Base-by-base conservation (phyloP, 345 rosid species). In the Rhizophora mangle region DNA sequence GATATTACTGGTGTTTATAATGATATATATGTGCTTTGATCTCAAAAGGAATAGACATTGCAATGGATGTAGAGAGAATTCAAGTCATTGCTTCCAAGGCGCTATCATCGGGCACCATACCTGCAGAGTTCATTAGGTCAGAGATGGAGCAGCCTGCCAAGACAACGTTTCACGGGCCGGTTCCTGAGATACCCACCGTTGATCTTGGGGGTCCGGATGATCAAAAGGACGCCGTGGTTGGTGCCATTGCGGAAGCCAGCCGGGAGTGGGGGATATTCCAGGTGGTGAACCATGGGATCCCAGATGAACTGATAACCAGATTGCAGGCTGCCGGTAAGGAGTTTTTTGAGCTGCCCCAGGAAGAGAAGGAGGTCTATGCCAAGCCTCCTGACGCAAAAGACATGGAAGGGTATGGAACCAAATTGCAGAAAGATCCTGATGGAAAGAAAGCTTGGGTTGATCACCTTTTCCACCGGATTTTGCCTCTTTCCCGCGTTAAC, bases 371-470 rank as follows among this genome's bases (percentile, higher is more conserved):
- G 65, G 20, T 46, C 0, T 91, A 82, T 6, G 89, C 91, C 0
- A 85, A 80, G 63, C 76, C 81, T 0, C 71, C 79, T 0, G 96
- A 74, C 9, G 47, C 88, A 0, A 71, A 73, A 20, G 59, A 68
- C 2, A 22, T 82, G 1, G 95, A 91, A 80, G 98, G 98, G 0
- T 90, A 92, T n/a, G 98, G 96, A 5, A 82, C 76, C 10, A 81
- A 77, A 61, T 68, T 87, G 15, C 88, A 79, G 64, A 86, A 83
- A 68, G 87, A 87, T 26, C 51, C 75, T 11, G 63, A 86, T 6
- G 91, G 83, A 3, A 91, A 84, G 65, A 88, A 88, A 72, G 76
- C 79, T 4, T 91, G 98, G 98, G 89, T 79, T 0, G 97, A 91
- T 76, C 93, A 91, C 70, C 85, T 91, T 62, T 94, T 94, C 56